Base-by-base conservation (phyloP, 176 grass and related monocot species). In the Coix lacrymajobi region DNA sequence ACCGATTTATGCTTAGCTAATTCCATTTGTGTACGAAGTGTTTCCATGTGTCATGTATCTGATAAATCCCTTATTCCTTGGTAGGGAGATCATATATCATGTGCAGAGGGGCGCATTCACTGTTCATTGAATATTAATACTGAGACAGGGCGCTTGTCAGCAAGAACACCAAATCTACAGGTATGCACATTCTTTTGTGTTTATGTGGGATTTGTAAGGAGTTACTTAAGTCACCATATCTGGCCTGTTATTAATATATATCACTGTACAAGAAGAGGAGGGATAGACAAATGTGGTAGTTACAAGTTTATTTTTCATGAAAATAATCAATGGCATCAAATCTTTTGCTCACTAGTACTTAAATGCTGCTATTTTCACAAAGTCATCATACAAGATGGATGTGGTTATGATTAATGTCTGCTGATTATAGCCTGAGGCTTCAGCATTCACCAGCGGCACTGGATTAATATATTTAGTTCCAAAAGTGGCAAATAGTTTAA, bases 61-160 rank as follows among this genome's bases (percentile, higher is more conserved):
- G 63, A 65, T 78, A 31, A 6, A 48, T 79, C 12, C 38, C 26
- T 73, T 74, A 56, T 11, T 57, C 51, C 81, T 46, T 75, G 29
- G 36, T 58, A 97, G 95, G 92, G 86, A 85, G 82, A 66, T 89
- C 86, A 84, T 91, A 94, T 97, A 87, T 94, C 95, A 68, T 97
- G 95, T 73, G 22, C 67, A 3, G 75, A 91, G 46, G 92, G 95
- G 2, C 81, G 95, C 37, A 74, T 97, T 80, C 95, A 94, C 78
- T 94, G 88, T 92, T 97, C 92, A 14, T 78, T 97, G 71, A 97
- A 97, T 86, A 97, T 97, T 78, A 97, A 97, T 81, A 97, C 95
- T 57, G 90, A 97, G 79, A 94, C 95, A 38, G 95, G 95, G 16
- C 88, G 95, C 57, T 87, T 97, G 81, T 97, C 95, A 86, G 90